Conservation (phyloP, 148 eudicot species). For the Heliosperma pusillum region DNA sequence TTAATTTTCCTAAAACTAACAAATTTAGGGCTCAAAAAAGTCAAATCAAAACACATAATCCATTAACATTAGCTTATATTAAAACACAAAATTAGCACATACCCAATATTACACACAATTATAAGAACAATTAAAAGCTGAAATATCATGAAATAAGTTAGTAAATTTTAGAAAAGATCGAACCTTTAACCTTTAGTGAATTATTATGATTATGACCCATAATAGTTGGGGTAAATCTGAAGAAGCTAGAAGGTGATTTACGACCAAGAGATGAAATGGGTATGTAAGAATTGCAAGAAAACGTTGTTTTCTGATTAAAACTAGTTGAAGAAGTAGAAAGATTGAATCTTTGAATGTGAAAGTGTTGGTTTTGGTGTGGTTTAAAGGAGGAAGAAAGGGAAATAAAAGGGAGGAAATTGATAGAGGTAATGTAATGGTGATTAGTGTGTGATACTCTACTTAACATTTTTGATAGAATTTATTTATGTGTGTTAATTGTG, state of each 20-base stretch:
- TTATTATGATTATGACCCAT: slow-evolving; percentile 23
- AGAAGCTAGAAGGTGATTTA: slow-evolving; percentile 9
- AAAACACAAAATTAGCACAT: neutral
- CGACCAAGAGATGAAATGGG: slow-evolving; percentile 22
- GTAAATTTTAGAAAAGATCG: neutral
- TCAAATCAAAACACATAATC: no score
- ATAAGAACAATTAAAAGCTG: neutral
- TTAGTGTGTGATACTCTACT: slow-evolving; percentile 6
- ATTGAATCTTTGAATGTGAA: slow-evolving; percentile 14
- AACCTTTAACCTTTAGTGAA: slow-evolving; percentile 29
- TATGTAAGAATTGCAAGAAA: slow-evolving; percentile 12
- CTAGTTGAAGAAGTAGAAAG: slow-evolving; percentile 17
- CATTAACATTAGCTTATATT: neutral
- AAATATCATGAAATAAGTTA: neutral
- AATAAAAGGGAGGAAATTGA: slow-evolving; percentile 22
- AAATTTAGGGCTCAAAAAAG: neutral
- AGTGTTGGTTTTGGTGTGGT: slow-evolving; percentile 10
- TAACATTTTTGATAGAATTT: neutral
- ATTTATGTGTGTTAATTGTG: no score
- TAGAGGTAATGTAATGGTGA: slow-evolving; percentile 23
- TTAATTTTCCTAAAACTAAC: neutral
- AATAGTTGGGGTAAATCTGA: slow-evolving; percentile 23
- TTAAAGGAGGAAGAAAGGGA: slow-evolving; percentile 20
- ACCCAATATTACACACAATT: neutral
- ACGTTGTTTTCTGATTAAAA: neutral